Conservation (phyloP, 2,329 filamentous ascomycete species). For the Calonectria hongkongensis region DNA sequence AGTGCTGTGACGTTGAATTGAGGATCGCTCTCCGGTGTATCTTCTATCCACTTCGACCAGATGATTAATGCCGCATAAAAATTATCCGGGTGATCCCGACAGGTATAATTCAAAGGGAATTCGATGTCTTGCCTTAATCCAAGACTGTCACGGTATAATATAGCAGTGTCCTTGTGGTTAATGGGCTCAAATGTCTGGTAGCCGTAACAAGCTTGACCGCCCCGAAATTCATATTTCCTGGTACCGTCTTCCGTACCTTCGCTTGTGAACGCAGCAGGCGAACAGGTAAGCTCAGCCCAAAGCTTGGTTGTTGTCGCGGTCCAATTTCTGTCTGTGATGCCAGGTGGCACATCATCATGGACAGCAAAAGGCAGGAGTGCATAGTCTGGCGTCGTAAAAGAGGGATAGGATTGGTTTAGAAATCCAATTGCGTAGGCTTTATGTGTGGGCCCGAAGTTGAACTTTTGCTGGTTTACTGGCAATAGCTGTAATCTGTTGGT, state of each 20-base stretch:
- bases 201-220: neutral
- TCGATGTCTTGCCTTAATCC: neutral
- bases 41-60: constrained; percentile 62
- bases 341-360: neutral
- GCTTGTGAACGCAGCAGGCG: constrained; percentile 54
- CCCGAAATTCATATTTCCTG: neutral
- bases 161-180: neutral
- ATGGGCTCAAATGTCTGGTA: neutral
- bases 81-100: neutral
- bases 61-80: constrained; percentile 35
- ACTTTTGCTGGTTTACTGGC: constrained; percentile 48
- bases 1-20: constrained; percentile 57
- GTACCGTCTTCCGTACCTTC: neutral
- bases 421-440: constrained; percentile 67
- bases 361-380: constrained; percentile 65
- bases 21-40: constrained; percentile 45
- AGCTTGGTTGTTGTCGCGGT: constrained; percentile 56
- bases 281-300: constrained; percentile 62
- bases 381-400: constrained; percentile 66
- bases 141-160: neutral
- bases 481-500: constrained; percentile 38
- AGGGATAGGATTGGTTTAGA: constrained; percentile 65
- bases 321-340: constrained; percentile 46
- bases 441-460: constrained; percentile 58
- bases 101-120: neutral